Base-by-base conservation (phyloP, 225 moss, liverwort and hornwort genomes). In the Polytrichum commune region DNA sequence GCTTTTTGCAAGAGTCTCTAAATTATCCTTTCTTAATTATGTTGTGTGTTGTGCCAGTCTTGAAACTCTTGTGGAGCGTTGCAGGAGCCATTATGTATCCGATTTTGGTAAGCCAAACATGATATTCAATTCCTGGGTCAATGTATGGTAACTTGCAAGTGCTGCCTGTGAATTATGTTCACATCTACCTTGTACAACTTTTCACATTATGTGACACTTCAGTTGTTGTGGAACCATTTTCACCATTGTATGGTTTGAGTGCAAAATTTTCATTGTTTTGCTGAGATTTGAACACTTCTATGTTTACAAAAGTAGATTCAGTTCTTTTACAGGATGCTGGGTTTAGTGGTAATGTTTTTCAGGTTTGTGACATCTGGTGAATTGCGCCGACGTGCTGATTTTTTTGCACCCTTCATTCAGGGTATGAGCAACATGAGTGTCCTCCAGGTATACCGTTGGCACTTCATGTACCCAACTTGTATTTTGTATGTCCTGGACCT, bases 331-430 rank as follows among this genome's bases (percentile, higher is more conserved):
- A 75, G 69, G 33, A 75, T 78, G 68, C 71, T 78, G 79, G 75
- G 71, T 90, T 73, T 84, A 95, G 95, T 95, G 77, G 95, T 95
- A 65, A 95, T 92, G 95, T 95, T 92, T 84, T 95, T 95, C 92
- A 95, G 95, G 80, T 95, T 95, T 86, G 92, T 95, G 75, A 95
- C 95, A 58, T 95, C 95, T 63, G 95, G 77, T 75, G 95, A 95
- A 81, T 92, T 95, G 64, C 85, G 92, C 72, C 90, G 87, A 72
- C 86, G 92, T 54, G 71, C 95, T 33, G 90, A 95, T 53, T 95
- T 95, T 79, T 95, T 95, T 76, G 95, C 92, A 76, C 95, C 95
- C 18, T 95, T 95, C 73, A 86, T 95, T 74, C 83, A 92, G 77
- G 95, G 95, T 54, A 82, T 95, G 79, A 95, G 95, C 89, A 92